These are phyloP conservation scores for Excoecaria cochinchinensis DNA, from an alignment of 345 rosid genomes.

Conservation along the genomic window DNA sequence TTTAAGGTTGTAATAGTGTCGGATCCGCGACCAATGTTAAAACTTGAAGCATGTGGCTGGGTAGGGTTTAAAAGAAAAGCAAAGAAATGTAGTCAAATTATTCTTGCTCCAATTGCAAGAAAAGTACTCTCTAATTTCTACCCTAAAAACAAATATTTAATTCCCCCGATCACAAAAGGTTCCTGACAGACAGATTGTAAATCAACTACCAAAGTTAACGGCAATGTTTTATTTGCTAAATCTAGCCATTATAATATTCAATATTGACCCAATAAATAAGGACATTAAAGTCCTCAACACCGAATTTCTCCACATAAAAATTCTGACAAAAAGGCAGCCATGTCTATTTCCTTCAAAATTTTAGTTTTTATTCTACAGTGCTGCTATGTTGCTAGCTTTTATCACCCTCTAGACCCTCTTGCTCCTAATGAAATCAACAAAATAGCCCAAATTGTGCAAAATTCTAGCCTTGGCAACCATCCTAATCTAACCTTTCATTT, in stretches of 20 bases:
- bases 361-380: conserved; percentile 36
- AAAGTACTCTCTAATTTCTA: neutral
- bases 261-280: neutral
- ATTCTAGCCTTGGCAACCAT: conserved; percentile 35
- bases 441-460: conserved; percentile 39
- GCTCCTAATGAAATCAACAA: conserved; percentile 55
- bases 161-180: too few relatives aligned
- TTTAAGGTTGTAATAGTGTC: neutral
- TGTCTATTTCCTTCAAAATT: conserved; percentile 31
- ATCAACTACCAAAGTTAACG: neutral
- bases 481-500: conserved; percentile 57
- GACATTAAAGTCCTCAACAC: neutral
- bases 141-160: too few relatives aligned
- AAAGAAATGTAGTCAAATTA: conserved; percentile 20
- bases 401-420: conserved; percentile 74
- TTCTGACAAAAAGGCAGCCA: conserved; percentile 16
- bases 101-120: conserved; percentile 35
- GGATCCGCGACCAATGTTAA: neutral
- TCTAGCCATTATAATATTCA: neutral
- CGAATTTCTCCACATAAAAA: neutral
- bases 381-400: conserved; percentile 24
- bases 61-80: neutral
- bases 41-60: conserved; percentile 15
- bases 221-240: neutral
- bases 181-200: conserved; percentile 16